Conservation (phyloP, 2,329 filamentous ascomycete species). For the Talaromyces sp. region DNA sequence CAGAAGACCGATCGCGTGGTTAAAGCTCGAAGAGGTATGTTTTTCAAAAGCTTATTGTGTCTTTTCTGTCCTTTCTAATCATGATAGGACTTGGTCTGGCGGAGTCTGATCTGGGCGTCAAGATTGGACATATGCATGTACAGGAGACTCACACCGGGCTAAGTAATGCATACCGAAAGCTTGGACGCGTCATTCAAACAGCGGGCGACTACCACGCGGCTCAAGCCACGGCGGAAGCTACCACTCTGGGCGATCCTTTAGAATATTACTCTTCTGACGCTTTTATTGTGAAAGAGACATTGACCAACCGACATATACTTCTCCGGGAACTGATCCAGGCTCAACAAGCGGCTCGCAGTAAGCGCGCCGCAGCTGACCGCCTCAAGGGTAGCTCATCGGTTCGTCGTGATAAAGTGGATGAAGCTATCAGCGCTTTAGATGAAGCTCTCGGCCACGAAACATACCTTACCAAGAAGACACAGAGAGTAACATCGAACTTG, state of each 20-base stretch:
- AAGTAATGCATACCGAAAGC: constrained; percentile 85
- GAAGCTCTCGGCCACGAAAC: constrained; percentile 80
- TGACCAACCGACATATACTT: constrained; percentile 95
- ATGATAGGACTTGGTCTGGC: constrained; percentile 75
- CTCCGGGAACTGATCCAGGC: constrained; percentile 90
- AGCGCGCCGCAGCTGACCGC: constrained; percentile 79
- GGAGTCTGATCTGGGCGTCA: constrained; percentile 90
- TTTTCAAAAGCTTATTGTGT: constrained; percentile 21
- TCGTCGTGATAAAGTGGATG: constrained; percentile 91
- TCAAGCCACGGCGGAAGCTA: constrained; percentile 93
- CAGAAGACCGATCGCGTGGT: constrained; percentile 95
- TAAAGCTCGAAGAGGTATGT: constrained; percentile 78
- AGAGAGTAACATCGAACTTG: constrained; percentile 83
- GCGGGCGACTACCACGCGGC: constrained; percentile 94
- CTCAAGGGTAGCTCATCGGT: constrained; percentile 84
- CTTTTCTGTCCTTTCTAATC: constrained; percentile 5
- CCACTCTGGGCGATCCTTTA: constrained; percentile 87
- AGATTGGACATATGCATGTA: constrained; percentile 77
- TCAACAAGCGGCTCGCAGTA: constrained; percentile 77
- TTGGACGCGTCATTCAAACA: constrained; percentile 88
- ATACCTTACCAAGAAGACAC: constrained; percentile 78
- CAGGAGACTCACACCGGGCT: constrained; percentile 89
- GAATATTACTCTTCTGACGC: constrained; percentile 94
- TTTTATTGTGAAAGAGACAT: constrained; percentile 95
- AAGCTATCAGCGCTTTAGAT: constrained; percentile 86